phyloP scores from a whole-genome alignment of 768 basidiomycete genomes.

The Kwoniella sp. region DNA sequence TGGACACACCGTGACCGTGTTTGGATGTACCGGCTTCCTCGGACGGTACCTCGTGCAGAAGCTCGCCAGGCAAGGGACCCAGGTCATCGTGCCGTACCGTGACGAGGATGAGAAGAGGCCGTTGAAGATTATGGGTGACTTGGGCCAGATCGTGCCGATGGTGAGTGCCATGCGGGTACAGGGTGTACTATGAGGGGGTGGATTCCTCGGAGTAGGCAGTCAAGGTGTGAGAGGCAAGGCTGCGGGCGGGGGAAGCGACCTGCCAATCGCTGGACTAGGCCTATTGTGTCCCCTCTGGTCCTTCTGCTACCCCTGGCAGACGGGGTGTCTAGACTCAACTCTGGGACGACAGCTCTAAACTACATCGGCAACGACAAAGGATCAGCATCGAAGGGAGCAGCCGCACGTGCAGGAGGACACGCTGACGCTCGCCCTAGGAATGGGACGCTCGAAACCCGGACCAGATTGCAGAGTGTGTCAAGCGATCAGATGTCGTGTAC shows the following conservation, averaged over 20 bases:
- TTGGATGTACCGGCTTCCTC: conserved; percentile 92
- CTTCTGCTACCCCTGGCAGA: too few species aligned
- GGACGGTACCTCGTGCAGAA: conserved; percentile 91
- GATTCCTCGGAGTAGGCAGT: neutral
- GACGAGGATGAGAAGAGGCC: conserved; percentile 89
- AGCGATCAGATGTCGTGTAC: conserved; percentile 94
- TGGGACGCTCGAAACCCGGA: conserved; percentile 88
- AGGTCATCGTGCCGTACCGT: conserved; percentile 90
- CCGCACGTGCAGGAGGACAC: too few species aligned
- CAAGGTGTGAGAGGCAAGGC: conserved; percentile 3
- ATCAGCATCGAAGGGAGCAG: neutral
- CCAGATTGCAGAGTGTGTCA: conserved; percentile 86
- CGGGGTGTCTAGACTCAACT: too few species aligned
- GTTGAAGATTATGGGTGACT: conserved; percentile 88
- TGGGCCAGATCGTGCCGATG: conserved; percentile 93
- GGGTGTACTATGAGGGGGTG: neutral
- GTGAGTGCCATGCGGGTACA: too few species aligned
- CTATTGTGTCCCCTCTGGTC: too few species aligned
- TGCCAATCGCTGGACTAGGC: too few species aligned
- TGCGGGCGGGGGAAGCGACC: too few species aligned
- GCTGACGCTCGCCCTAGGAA: conserved; percentile 76
- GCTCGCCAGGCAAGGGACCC: conserved; percentile 89
- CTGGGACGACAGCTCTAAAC: too few species aligned
- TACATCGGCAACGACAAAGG: neutral
- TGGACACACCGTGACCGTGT: conserved; percentile 91